Base-by-base conservation (phyloP, 2,329 filamentous ascomycete species). In the Hypoxylon sp. region DNA sequence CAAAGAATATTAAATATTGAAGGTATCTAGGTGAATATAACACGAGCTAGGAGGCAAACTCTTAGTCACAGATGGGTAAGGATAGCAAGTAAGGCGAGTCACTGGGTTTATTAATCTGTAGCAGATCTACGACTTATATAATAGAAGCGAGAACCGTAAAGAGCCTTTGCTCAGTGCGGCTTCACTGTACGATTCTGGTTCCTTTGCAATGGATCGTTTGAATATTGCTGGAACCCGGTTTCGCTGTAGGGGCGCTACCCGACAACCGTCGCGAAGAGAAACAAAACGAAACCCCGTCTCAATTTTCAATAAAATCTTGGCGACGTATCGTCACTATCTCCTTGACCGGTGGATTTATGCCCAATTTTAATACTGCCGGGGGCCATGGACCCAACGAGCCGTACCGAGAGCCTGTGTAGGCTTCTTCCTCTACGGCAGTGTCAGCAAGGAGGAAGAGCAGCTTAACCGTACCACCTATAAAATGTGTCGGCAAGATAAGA, bases 391-490 rank as follows among this genome's bases (percentile, higher is more conserved):
- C 52, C 38, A 58, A n/a, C 32, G 50, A 62, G 63, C 68, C 68
- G 68, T 25, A 60, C 68, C 68, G 68, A 71, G 63, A 69, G 55
- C 68, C 68, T 71, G 43, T 50, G 46, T 34, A n/a, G 61, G 52
- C 56, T 17, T 38, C 46, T 34, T 45, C 11, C 30, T 49, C 45
- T 19, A 17, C 48, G 41, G 17, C 56, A 30, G 59, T 53, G 32
- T 32, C 45, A 53, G 13, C 30, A 30, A 21, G 2, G 49, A 25
- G 23, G 19, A 25, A 30, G 6, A 59, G 13, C 14, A 28, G 11
- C 57, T 45, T 25, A 28, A 52, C 23, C 19, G 21, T 19, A 13
- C 49, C 6, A 34, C 4, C 14, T 57, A 11, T 43, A 25, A 32
- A 46, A 45, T 59, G 1, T n/a, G 5, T 14, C 32, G 21, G 53